phyloP scores from a whole-genome alignment of 768 basidiomycete species.

The Psilocybe subaeruginosa region DNA sequence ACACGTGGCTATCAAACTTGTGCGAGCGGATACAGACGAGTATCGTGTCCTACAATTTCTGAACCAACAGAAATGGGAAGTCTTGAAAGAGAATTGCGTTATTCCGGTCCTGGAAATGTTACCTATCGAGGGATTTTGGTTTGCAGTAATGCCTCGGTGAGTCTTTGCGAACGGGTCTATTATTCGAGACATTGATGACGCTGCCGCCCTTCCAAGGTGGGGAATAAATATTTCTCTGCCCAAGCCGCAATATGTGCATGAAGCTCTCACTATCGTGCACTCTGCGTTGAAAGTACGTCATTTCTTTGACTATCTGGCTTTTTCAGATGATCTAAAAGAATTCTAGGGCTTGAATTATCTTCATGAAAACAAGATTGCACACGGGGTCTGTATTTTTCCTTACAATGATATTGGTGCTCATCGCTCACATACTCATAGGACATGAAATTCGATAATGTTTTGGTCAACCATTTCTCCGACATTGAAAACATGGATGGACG shows the following conservation, averaged over 20 bases:
- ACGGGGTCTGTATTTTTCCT: slow-evolving; percentile 13
- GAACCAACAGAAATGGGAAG: slow-evolving; percentile 8
- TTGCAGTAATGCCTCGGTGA: slow-evolving; percentile 32
- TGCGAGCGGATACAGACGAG: slow-evolving; percentile 25
- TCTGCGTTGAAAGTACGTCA: slow-evolving; percentile 15
- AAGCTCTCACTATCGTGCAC: slow-evolving; percentile 17
- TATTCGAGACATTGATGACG: neutral
- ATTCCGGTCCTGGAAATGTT: slow-evolving; percentile 32
- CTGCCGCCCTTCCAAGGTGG: slow-evolving; percentile 14
- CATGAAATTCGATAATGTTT: slow-evolving; percentile 16
- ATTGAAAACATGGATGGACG: neutral
- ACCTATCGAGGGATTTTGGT: slow-evolving; percentile 21
- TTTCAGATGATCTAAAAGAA: neutral
- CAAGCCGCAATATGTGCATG: neutral
- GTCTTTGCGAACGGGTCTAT: neutral
- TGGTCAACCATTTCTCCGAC: slow-evolving; percentile 20
- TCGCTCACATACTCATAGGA: slow-evolving; percentile 1
- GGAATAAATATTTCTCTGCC: neutral
- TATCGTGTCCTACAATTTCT: slow-evolving; percentile 24
- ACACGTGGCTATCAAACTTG: slow-evolving; percentile 31
- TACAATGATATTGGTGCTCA: neutral
- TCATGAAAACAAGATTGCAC: slow-evolving; percentile 22
- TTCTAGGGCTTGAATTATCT: slow-evolving; percentile 20
- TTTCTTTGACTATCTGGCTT: neutral
- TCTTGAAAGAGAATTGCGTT: slow-evolving; percentile 14